phyloP scores from a whole-genome alignment of 2,329 filamentous ascomycete species.

The Rutstroemia sp. region DNA sequence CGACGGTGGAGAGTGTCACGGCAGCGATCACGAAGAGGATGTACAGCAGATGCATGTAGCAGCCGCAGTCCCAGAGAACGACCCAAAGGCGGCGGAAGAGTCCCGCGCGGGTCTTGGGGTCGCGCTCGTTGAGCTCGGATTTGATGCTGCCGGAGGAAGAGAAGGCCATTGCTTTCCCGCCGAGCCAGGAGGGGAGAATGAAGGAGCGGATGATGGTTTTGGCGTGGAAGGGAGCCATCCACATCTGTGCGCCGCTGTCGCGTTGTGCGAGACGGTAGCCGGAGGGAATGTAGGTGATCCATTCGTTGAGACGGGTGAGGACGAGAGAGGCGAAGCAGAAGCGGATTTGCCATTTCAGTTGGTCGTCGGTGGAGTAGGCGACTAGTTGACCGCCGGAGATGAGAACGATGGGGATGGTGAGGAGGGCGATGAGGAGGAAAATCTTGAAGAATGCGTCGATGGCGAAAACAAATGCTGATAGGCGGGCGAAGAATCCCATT shows the following conservation, averaged over 20 bases:
- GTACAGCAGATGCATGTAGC: conserved; percentile 41
- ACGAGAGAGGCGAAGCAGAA: conserved; percentile 45
- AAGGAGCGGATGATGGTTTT: conserved; percentile 51
- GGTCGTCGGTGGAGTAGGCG: conserved; percentile 43
- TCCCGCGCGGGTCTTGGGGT: conserved; percentile 42
- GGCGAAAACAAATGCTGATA: conserved; percentile 51
- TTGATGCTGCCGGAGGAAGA: conserved; percentile 52
- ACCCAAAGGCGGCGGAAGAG: conserved; percentile 46
- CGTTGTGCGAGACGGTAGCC: conserved; percentile 53
- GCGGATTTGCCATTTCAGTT: conserved; percentile 53
- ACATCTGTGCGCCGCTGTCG: conserved; percentile 48
- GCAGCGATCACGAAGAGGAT: conserved; percentile 36
- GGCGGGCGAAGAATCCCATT: conserved; percentile 50
- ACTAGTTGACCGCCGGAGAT: conserved; percentile 49
- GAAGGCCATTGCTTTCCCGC: conserved; percentile 51
- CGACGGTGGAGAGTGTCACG: conserved; percentile 35
- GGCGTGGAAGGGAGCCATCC: conserved; percentile 57
- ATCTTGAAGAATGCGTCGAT: conserved; percentile 49
- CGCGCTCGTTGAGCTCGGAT: conserved; percentile 50
- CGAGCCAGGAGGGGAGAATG: conserved; percentile 50
- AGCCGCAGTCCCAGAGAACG: conserved; percentile 49
- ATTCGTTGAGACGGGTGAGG: conserved; percentile 47
- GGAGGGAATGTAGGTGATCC: conserved; percentile 49
- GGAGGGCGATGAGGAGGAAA: conserved; percentile 45
- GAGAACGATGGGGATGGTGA: conserved; percentile 52